phyloP scores from a whole-genome alignment of 2,329 filamentous ascomycete species.

The Diaporthe eres region DNA sequence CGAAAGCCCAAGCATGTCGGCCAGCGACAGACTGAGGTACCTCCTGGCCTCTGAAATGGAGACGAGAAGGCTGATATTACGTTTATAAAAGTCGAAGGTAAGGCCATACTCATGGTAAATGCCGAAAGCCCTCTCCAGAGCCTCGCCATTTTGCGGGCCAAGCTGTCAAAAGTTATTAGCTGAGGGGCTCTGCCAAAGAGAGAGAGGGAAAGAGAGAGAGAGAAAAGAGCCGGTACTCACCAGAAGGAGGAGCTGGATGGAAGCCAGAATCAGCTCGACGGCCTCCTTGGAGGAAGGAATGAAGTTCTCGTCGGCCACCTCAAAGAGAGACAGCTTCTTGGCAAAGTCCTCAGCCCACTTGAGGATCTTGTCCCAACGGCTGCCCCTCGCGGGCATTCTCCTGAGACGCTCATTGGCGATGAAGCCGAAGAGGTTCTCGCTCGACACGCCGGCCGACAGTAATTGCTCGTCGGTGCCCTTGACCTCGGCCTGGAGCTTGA shows the following conservation, averaged over 20 bases:
- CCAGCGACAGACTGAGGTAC: slow-evolving; percentile 43
- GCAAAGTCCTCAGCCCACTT: slow-evolving; percentile 42
- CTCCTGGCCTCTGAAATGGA: slow-evolving; percentile 41
- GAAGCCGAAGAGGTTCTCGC: slow-evolving; percentile 40
- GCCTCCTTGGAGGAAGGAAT: slow-evolving; percentile 43
- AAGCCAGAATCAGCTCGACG: slow-evolving; percentile 41
- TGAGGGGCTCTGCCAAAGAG: background rate
- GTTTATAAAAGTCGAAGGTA: slow-evolving; percentile 41
- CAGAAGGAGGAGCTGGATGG: slow-evolving; percentile 41
- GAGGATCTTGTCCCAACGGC: slow-evolving; percentile 43
- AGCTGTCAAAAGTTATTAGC: slow-evolving; percentile 36
- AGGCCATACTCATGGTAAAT: slow-evolving; percentile 43
- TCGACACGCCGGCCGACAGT: slow-evolving; percentile 41
- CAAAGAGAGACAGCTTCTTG: slow-evolving; percentile 42
- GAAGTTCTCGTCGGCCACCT: slow-evolving; percentile 40
- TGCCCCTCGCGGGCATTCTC: slow-evolving; percentile 42
- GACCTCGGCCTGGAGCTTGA: slow-evolving; percentile 41
- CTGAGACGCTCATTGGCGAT: slow-evolving; percentile 42
- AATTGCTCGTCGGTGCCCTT: slow-evolving; percentile 39
- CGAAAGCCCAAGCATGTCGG: slow-evolving; percentile 43
- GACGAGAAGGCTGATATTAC: slow-evolving; percentile 41
- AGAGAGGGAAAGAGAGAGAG: background rate
- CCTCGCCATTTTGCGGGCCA: slow-evolving; percentile 41
- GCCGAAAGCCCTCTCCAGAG: slow-evolving; percentile 41
- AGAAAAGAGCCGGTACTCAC: slow-evolving; percentile 14